Conservation (phyloP, 139 green algal genomes). For the Diplosphaera chodatii region DNA sequence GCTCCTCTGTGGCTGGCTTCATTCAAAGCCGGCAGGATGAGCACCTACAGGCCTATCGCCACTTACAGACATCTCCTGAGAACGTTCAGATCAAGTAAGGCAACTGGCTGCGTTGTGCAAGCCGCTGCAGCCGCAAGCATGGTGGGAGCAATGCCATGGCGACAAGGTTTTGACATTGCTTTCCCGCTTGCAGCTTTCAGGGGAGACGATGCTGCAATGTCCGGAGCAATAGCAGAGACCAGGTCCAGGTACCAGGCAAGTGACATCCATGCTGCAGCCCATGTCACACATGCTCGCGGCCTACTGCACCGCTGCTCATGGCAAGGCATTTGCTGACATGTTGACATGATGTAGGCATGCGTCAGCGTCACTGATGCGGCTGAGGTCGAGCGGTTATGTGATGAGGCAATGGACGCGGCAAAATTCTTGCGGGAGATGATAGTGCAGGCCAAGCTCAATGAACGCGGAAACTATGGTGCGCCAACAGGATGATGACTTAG, state of each 20-base stretch:
- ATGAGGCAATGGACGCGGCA: slow-evolving; percentile 13
- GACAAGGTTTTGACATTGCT: background rate
- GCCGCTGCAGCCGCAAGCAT: background rate
- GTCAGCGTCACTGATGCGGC: slow-evolving; percentile 1
- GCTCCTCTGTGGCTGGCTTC: no score
- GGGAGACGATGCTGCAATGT: background rate
- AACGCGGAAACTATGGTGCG: slow-evolving; percentile 19
- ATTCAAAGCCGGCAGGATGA: no score
- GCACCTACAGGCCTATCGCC: background rate
- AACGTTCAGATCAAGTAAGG: background rate
- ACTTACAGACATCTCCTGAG: background rate
- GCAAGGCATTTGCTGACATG: no score
- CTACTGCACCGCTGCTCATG: no score
- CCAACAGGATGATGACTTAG: no score
- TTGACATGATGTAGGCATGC: slow-evolving; percentile 10
- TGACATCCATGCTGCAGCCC: background rate
- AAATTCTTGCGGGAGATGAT: slow-evolving; percentile 16
- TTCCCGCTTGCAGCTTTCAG: background rate
- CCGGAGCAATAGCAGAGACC: background rate
- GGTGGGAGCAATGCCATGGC: background rate
- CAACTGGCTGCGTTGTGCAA: background rate
- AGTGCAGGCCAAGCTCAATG: slow-evolving; percentile 23
- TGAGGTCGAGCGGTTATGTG: slow-evolving; percentile 13
- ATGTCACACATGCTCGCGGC: no score
- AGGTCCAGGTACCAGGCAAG: background rate